Base-by-base conservation (phyloP, 2,329 filamentous ascomycete species). In the Colletotrichum sp. region DNA sequence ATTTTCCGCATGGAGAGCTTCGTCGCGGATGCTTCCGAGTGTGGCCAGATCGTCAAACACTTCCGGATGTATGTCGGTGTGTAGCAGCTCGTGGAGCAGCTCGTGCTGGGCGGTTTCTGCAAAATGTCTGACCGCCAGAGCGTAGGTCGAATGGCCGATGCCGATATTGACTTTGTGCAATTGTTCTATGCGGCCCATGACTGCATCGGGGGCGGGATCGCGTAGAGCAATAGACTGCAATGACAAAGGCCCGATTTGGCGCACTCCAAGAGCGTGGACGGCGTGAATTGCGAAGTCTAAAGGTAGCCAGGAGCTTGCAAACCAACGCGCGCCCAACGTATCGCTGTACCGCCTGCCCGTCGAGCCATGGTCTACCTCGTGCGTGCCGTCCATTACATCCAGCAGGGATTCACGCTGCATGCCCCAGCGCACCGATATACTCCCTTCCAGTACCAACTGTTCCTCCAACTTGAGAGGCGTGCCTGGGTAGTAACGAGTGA, bases 221-320 rank as follows among this genome's bases (percentile, higher is more conserved):
- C 95, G 90, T 13, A 94, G 83, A 5, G 93, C 95, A 83, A 98
- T 92, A 62, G 96, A 93, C 78, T 96, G 94, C 24, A 98, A 83
- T 6, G 95, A 94, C 21, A 94, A 86, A 0, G 95, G 94, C 0
- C 96, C 96, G 77, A 98, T 93, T 44, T 88, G 87, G 64, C 91
- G 88, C 7, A 98, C 87, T 3, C 94, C 94, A 68, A 98, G 90
- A 80, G 94, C 91, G 72, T 90, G 88, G 21, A 97, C 86, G 8
- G 94, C 89, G 39, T 90, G 90, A 71, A 98, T 91, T 30, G 95
- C 92, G 78, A 94, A 90, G 72, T 96, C 92, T 12, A 96, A 87
- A 2, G 93, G 91, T 26, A 97, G 89, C 83, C 95, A 94, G 21
- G 86, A 86, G 73, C 89, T 93, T 12, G 96, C 96, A 82, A 98